phyloP scores from a whole-genome alignment of 768 basidiomycete species.

The Terana coerulea region DNA sequence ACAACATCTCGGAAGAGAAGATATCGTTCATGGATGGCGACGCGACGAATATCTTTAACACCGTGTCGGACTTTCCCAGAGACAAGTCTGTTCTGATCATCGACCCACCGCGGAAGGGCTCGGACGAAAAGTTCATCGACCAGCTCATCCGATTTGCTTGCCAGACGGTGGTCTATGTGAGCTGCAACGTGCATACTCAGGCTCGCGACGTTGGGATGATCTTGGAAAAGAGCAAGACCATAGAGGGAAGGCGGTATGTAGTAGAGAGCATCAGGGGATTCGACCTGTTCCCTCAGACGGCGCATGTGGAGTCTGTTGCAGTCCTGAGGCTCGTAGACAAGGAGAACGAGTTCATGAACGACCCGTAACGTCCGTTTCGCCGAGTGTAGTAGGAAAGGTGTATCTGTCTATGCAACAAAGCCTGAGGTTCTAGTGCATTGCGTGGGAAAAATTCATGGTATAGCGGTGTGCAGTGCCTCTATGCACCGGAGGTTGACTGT shows the following conservation, averaged over 20 bases:
- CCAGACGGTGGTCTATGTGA: constrained; percentile 79
- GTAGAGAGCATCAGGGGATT: constrained; percentile 85
- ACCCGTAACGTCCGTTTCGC: too few relatives aligned
- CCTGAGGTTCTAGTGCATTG: too few relatives aligned
- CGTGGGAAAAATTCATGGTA: too few relatives aligned
- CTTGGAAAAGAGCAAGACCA: constrained; percentile 39
- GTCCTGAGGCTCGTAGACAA: constrained; percentile 51
- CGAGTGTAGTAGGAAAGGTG: too few relatives aligned
- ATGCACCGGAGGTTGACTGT: too few relatives aligned
- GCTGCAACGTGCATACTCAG: constrained; percentile 94
- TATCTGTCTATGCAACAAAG: too few relatives aligned
- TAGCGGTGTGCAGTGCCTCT: too few relatives aligned
- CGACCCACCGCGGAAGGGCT: constrained; percentile 95
- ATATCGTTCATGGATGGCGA: constrained; percentile 76
- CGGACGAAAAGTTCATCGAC: constrained; percentile 71
- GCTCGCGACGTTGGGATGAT: constrained; percentile 84
- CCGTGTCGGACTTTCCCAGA: constrained; percentile 62
- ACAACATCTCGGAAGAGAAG: constrained; percentile 44
- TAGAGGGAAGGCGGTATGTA: constrained; percentile 51
- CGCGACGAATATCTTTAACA: constrained; percentile 79
- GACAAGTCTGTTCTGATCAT: constrained; percentile 67
- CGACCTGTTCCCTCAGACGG: constrained; percentile 95
- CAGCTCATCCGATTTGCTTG: constrained; percentile 74
- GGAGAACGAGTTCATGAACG: too few relatives aligned
- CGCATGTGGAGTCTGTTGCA: constrained; percentile 74